Base-by-base conservation (phyloP, 148 eudicot genomes). In the Oxyria digyna region DNA sequence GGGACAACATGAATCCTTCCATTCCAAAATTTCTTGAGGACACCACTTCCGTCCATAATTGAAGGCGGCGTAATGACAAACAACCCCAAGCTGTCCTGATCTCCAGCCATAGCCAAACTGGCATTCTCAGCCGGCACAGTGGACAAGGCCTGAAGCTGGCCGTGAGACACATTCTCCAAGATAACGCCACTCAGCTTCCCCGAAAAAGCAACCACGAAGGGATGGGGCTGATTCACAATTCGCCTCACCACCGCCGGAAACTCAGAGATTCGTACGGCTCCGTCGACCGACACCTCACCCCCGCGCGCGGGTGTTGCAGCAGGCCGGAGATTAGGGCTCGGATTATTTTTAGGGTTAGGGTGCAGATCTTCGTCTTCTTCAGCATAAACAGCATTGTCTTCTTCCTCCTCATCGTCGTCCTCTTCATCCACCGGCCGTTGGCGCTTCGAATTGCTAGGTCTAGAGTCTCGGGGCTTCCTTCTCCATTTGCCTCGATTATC, bases 81-180 rank as follows among this genome's bases (percentile, higher is more conserved):
- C 12, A 81, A 74, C 55, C 82, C 79, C 18, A 78, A 69, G 12
- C 69, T 40, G 45, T 81, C 87, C 73, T 62, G 72, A 6, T 79
- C 83, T 18, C 69, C 82, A 0, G 70, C 62, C 42, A 70, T 87
- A 7, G 67, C 67, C 76, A 87, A 45, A 46, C 80, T 69, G 23
- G 81, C 78, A 48, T 76, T 67, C 69, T 86, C 88, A 1, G 80
- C 67, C 0, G 96, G 88, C 67, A 93, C 82, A 1, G 84, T 74
- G 2, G 98, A 93, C 78, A 86, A 40, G 17, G 81, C 90, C 87
- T 93, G 98, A 23, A 89, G 77, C 83, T 93, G 98, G 43, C 98
- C 98, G 31, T 83, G 75, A 20, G 98, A 93, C 27, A 89, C 66
- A 72, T 93, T 93, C 81, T 93, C 98, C 79, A 87, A 69, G 8